Base-by-base conservation (phyloP, 805 yeast species). In the Yamadazyma scolyti region DNA sequence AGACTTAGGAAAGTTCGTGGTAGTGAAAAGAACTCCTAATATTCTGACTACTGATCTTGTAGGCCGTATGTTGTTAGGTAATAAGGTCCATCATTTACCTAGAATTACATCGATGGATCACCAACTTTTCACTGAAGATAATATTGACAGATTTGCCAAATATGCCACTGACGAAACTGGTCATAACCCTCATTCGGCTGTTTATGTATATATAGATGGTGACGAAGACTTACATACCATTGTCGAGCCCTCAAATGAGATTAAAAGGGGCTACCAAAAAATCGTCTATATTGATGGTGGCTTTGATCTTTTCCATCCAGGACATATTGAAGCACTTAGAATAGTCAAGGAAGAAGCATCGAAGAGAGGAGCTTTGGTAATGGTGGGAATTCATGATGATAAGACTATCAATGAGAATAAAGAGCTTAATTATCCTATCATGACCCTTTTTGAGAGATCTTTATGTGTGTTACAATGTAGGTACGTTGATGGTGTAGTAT, bases 31-130 rank as follows among this genome's bases (percentile, higher is more conserved):
- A 43, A 93, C 98, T 0, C 90, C 88, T 9, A 89, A 89, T 49
- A 93, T 93, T 26, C 82, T 93, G 37, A 93, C 98, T 3, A 93
- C 98, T 0, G 97, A 93, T 50, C 70, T 93, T 33, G 96, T 93
- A 33, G 93, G 89, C 16, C 70, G 97, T 39, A 83, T 93, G 80
- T 68, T 93, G 39, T 56, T 77, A 35, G 65, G 65, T 48, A 67
- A 78, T 31, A 77, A 71, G 39, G 56, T 54, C 16, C 90, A 82
- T 51, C 88, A 82, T 52, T 55, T 9, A 46, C 51, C 20, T 31
- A 34, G 3, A 50, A 52, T 30, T 47, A 36, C 20, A 8, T 36
- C 43, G 7, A 27, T 36, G 13, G 24, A 31, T 4, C 65, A 59
- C 33, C 42, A 53, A 13, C 42, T 65, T 10, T 58, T 62, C 24